Evolutionary conservation across 345 rosid genomes (phyloP), one percentile per base, ranked within the genome.

Genomic region (Geranium rotundifolium): DNA sequence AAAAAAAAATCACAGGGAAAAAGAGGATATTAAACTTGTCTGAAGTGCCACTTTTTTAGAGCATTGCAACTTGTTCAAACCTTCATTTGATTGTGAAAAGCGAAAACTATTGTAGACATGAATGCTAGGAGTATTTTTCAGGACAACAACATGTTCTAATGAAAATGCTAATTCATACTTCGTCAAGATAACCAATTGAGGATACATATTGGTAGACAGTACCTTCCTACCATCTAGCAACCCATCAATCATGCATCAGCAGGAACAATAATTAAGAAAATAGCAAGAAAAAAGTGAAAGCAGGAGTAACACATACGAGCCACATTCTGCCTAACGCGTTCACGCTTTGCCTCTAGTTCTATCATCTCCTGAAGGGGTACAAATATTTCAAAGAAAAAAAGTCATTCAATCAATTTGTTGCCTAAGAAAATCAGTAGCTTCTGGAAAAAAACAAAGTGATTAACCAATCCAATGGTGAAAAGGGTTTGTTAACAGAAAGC

Each of bases 291-390:
- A 64, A 37, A 59, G 63, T 59, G 57, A 68, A 55, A 19, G 17
- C 16, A 67, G 23, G 54, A 69, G 57, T 13, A 64, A 69, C 65
- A 81, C 90, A 7, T 86, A 93, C 97, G 69, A 62, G 91, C 89
- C 58, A 86, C 89, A 77, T 93, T 93, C 65, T 83, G 91, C 80
- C 64, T 85, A 63, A 86, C 82, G 61, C 69, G 89, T 69, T 93
- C 95, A 65, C 96, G 96, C 80, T 81, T 84, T 67, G 84, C 90
- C 76, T 90, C 96, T 59, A 93, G 83, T 61, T 83, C 80, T 62
- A 73, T 75, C 82, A 90, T 77, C 75, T 90, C 97, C 97, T 84
- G 79, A 41, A 75, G 12, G 65, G 65, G 19, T 63, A 80, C 19
- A 20, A 65, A n/a, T 61, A 16, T 59, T 16, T 58, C 16, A 2